These are phyloP conservation scores for Alternaria sp. DNA, from an alignment of 2,329 filamentous ascomycete genomes.

Conservation along the genomic window DNA sequence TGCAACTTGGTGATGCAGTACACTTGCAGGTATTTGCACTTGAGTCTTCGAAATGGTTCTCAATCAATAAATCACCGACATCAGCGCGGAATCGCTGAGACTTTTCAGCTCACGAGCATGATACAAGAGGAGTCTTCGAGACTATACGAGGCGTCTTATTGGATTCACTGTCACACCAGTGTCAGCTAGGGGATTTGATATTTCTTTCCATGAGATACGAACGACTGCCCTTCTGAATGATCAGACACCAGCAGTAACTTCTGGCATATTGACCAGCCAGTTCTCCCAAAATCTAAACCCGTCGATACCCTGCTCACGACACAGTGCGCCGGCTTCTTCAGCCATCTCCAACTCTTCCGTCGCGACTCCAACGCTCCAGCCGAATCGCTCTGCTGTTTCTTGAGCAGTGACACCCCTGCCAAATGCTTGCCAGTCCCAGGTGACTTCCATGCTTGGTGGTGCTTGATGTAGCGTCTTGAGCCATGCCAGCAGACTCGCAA, in stretches of 20 bases:
- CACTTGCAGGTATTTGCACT: background rate
- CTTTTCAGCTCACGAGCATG: background rate
- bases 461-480: constrained; percentile 73
- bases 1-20: background rate
- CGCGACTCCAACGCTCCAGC: constrained; percentile 96
- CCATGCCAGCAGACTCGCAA: constrained; percentile 78
- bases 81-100: background rate
- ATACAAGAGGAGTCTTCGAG: background rate
- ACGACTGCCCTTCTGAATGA: background rate
- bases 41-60: background rate
- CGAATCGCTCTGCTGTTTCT: constrained; percentile 86
- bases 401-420: constrained; percentile 88
- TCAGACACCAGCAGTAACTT: background rate
- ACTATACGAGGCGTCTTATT: background rate
- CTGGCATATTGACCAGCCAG: constrained; percentile 42
- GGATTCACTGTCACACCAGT: background rate
- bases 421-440: constrained; percentile 79
- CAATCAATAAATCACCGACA: background rate
- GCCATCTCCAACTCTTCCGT: constrained; percentile 97
- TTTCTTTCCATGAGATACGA: background rate
- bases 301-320: constrained; percentile 89
- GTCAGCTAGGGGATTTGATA: background rate
- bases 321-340: constrained; percentile 85
- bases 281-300: constrained; percentile 96
- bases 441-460: constrained; percentile 67